Percentiles rank a stretch among this genome's conserved stretches.
Conservation (phyloP, 2,329 filamentous ascomycete genomes). For the Pyricularia grisea region DNA sequence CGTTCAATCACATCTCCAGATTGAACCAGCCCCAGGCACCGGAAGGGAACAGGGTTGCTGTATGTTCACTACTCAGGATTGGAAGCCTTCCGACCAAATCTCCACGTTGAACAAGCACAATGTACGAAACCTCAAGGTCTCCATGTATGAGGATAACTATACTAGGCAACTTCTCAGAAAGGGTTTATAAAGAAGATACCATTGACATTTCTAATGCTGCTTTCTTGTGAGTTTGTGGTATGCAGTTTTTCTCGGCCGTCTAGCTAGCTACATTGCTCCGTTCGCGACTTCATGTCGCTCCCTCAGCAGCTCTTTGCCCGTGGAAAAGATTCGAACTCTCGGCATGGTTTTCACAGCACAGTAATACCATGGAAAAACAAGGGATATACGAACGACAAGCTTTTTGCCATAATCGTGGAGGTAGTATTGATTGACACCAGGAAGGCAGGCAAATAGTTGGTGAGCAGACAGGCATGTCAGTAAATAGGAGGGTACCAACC, state of each 20-base stretch:
- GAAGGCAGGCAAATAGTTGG: too few species aligned
- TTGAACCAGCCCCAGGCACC: background rate
- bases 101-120: background rate
- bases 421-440: too few species aligned
- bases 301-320: background rate
- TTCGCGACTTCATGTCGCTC: background rate
- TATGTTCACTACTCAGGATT: background rate
- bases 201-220: constrained; percentile 4
- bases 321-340: background rate
- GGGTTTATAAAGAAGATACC: constrained; percentile 2
- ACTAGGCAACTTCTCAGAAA: background rate
- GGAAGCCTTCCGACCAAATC: too few species aligned
- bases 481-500: too few species aligned
- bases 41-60: background rate
- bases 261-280: background rate
- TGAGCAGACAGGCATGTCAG: too few species aligned
- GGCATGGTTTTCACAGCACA: background rate
- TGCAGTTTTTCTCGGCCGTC: background rate
- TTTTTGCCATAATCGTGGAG: too few species aligned
- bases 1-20: too few species aligned
- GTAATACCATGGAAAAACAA: too few species aligned
- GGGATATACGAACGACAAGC: too few species aligned
- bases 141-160: background rate
- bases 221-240: background rate
- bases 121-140: background rate